Base-by-base conservation (phyloP, 2,329 filamentous ascomycete genomes). In the Trichoderma sp. region DNA sequence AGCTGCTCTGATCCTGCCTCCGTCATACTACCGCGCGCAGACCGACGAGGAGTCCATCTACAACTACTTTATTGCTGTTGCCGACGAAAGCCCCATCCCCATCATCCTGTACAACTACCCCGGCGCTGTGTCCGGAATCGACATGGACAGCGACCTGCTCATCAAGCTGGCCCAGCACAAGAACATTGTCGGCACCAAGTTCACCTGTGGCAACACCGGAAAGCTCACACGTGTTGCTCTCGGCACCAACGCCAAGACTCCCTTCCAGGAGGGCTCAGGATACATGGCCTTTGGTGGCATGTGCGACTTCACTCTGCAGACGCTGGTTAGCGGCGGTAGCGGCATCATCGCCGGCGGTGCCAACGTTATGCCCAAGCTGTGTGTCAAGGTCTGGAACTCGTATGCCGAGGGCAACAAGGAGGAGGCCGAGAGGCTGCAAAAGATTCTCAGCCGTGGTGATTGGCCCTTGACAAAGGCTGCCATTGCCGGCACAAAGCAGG, bases 41-140 rank as follows among this genome's bases (percentile, higher is more conserved):
- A 92, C 94, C 83, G 93, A 94, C 82, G 93, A 95, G 79, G 89
- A 91, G 68, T 89, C 93, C 76, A 88, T 97, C 75, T 89, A 92
- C 81, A 89, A 93, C 79, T 95, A 93, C 86, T 95, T 93, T 86
- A 89, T 87, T 74, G 88, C 89, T 74, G 93, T 97, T 6, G 95
- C 95, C 65, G 93, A 96, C 83, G 88, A 84, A 53, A 94, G 92
- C 68, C 92, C 94, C 6, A 85, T 97, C 9, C 94, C 94, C n/a
- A 83, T 97, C 73, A 90, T 97, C 78, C 87, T 97, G 65, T 97
- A 97, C 90, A 97, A 97, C 87, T 97, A 97, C 86, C 95, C 95
- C 1, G 94, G 94, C 69, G 95, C 94, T 67, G 95, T 97, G 6
- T 90, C 94, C 6, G 95, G 95, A 68, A 93, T 97, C 81, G 95